Conservation (phyloP, 768 basidiomycete genomes). For the Trametes coccinea region DNA sequence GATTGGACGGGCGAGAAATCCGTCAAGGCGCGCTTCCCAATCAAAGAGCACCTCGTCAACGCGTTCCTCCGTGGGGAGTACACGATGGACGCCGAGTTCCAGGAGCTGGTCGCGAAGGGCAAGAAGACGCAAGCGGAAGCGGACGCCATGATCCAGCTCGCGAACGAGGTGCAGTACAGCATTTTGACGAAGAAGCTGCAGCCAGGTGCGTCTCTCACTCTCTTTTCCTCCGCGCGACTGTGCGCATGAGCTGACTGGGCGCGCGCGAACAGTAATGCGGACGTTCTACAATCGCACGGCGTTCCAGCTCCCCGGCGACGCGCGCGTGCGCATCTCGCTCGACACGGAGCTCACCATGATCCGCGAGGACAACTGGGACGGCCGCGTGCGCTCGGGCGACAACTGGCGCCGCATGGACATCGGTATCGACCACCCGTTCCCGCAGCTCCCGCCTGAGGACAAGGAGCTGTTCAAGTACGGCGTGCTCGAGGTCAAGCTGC, state of each 20-base stretch:
- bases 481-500: conserved; percentile 94
- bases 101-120: conserved; percentile 79
- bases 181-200: conserved; percentile 76
- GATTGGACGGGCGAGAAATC: conserved; percentile 99
- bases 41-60: conserved; percentile 93
- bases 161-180: conserved; percentile 95
- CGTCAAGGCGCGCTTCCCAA: conserved; percentile 93
- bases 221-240: not conserved
- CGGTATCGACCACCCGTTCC: conserved; percentile 90
- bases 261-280: conserved; percentile 72
- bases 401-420: conserved; percentile 97
- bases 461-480: conserved; percentile 97
- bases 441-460: conserved; percentile 70
- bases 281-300: conserved; percentile 99
- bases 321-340: conserved; percentile 96
- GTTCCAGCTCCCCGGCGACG: conserved; percentile 98
- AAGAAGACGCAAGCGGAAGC: conserved; percentile 93
- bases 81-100: conserved; percentile 92
- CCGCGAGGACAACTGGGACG: conserved; percentile 97
- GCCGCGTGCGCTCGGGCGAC: conserved; percentile 64
- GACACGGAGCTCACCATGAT: conserved; percentile 95
- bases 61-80: conserved; percentile 88
- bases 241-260: not conserved
- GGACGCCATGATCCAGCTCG: conserved; percentile 92
- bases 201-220: conserved; percentile 60